Conservation (phyloP, 169 alveolate species). For the Hammondia hammondi region DNA sequence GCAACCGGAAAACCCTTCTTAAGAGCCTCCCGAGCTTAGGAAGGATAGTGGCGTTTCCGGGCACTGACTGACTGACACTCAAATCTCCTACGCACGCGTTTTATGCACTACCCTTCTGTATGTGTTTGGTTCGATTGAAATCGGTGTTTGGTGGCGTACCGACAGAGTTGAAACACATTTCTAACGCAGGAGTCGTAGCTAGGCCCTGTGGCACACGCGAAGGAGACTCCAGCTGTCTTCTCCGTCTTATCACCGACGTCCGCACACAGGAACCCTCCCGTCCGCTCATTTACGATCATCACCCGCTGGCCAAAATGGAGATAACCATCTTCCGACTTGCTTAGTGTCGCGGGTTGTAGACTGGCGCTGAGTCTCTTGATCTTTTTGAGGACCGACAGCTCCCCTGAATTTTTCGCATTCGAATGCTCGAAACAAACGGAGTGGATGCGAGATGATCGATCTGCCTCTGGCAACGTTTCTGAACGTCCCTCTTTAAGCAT, state of each 20-base stretch:
- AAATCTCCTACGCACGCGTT: too few species aligned
- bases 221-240: constrained; percentile 20
- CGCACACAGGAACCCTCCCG: constrained; percentile 5
- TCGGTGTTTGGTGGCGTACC: neutral
- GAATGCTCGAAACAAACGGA: neutral
- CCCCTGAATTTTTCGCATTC: neutral
- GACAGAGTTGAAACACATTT: neutral
- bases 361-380: neutral
- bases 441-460: neutral
- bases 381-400: neutral
- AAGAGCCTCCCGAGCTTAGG: too few species aligned
- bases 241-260: constrained; percentile 3
- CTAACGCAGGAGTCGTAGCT: neutral
- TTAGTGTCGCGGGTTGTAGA: constrained; percentile 7
- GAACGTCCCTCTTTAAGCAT: neutral
- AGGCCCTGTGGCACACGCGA: constrained; percentile 36
- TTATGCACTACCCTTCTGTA: too few species aligned
- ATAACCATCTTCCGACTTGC: constrained; percentile 6
- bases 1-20: too few species aligned
- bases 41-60: too few species aligned
- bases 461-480: neutral
- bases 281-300: neutral
- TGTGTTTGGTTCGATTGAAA: too few species aligned
- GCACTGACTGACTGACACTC: too few species aligned
- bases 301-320: constrained; percentile 42